Evolutionary conservation across 305 asterid species (phyloP).

Genomic region (Striga hermonthica): DNA sequence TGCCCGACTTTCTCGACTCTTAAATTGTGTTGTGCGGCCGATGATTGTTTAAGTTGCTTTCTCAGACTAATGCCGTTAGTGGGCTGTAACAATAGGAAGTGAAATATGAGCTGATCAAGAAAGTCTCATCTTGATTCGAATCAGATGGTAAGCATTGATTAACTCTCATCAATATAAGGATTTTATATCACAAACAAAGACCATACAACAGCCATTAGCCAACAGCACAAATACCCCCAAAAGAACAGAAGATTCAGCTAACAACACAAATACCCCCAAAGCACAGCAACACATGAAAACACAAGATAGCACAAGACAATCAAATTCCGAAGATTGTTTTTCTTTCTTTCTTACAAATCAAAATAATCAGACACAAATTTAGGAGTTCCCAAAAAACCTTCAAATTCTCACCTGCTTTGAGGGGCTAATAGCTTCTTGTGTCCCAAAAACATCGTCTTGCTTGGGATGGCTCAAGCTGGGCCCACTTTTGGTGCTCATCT

Average conservation of each 20-base stretch:
- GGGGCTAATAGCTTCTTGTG: slow-evolving; percentile 29
- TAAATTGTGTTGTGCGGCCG: slow-evolving; percentile 34
- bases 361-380: not conserved
- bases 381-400: not conserved
- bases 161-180: too few relatives aligned
- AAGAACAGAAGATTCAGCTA: too few relatives aligned
- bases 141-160: too few relatives aligned
- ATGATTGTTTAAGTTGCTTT: slow-evolving; percentile 39
- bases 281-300: too few relatives aligned
- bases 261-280: too few relatives aligned
- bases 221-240: too few relatives aligned
- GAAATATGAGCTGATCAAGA: slow-evolving; percentile 21
- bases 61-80: slow-evolving; percentile 32
- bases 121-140: not conserved
- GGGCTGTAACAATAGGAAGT: slow-evolving; percentile 42
- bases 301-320: not conserved
- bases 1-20: slow-evolving; percentile 38
- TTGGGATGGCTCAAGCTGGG: slow-evolving; percentile 31
- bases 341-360: not conserved
- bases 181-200: not conserved
- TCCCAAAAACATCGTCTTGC: slow-evolving; percentile 29
- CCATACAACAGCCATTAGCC: not conserved
- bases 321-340: not conserved
- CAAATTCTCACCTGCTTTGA: slow-evolving; percentile 41
- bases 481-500: slow-evolving; percentile 34